These are phyloP conservation scores for Macrocybe gigantea DNA, from an alignment of 768 basidiomycete species.

Conservation along the genomic window DNA sequence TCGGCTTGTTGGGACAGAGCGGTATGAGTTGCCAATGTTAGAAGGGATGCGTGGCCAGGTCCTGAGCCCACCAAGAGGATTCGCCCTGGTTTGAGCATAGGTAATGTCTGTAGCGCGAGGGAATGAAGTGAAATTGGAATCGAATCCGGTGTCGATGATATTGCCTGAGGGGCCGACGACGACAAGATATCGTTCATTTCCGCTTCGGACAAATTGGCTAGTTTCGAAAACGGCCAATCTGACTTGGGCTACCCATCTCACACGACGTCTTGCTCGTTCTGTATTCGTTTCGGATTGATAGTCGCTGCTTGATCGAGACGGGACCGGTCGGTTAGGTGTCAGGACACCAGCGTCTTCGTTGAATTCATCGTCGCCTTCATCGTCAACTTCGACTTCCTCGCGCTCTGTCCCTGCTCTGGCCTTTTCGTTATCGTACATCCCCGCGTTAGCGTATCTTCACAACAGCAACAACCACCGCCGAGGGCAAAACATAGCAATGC, in stretches of 20 bases:
- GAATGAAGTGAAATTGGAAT: conserved; percentile 24
- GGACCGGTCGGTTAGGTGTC: conserved; percentile 70
- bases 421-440: conserved; percentile 25
- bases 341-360: conserved; percentile 46
- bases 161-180: conserved; percentile 20
- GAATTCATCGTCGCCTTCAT: conserved; percentile 33
- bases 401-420: conserved; percentile 13
- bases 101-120: conserved; percentile 15
- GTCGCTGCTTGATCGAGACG: conserved; percentile 28
- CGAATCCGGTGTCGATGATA: conserved; percentile 7
- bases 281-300: conserved; percentile 23
- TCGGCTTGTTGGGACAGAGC: conserved; percentile 78
- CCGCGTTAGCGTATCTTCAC: conserved; percentile 1
- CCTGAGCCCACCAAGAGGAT: conserved; percentile 93
- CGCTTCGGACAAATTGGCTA: conserved; percentile 58
- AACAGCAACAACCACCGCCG: conserved; percentile 1
- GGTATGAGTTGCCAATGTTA: conserved; percentile 82
- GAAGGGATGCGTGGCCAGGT: conserved; percentile 88
- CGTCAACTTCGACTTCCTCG: conserved; percentile 8
- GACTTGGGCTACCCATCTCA: conserved; percentile 93
- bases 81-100: conserved; percentile 39
- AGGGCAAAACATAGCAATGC: conserved; percentile 3
- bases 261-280: conserved; percentile 56
- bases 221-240: conserved; percentile 86
- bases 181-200: conserved; percentile 67